Base-by-base conservation (phyloP, 2,329 filamentous ascomycete species). In the Fusarium multiceps region DNA sequence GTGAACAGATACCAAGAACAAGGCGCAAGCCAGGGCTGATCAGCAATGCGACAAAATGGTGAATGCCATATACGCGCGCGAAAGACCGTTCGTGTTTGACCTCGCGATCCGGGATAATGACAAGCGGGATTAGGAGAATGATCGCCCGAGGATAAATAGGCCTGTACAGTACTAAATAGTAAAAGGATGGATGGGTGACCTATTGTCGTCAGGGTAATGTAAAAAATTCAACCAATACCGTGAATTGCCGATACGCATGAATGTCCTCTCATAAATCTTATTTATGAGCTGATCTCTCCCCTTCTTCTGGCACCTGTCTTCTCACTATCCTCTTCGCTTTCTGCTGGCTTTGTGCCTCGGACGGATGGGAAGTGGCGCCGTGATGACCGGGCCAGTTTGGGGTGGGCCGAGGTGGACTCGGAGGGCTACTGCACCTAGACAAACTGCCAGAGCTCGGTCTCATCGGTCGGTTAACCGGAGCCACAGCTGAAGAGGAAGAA, bases 91-190 rank as follows among this genome's bases (percentile, higher is more conserved):
- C 55, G 63, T 57, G 68, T 64, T 71, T 45, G 59, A 68, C 58
- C 68, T 71, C 68, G 68, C 68, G 68, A 59, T 71, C 68, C 68
- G 68, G 68, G 68, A 66, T 34, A 71, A 71, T 71, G 42, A 49
- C 62, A 57, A 67, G 68, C 68, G 68, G 63, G 68, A 70, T 53
- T 55, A 71, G 68, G 68, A 71, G 55, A 56, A 69, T 65, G 59
- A 71, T 71, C 59, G 43, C 68, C 68, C 68, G 68, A 71, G 68
- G 68, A 41, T 56, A 53, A 68, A 71, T 63, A 70, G 63, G 63
- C 42, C 54, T 61, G 48, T n/a, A 47, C 55, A 27, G 37, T 37
- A 57, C 61, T 63, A 56, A 66, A 61, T 62, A 59, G 59, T 32
- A 48, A 27, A 63, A 43, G 30, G 34, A 49, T 40, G 41, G 25